phyloP scores from a whole-genome alignment of 1,284 basidiomycete genomes.

The Cryptococcus sp. region DNA sequence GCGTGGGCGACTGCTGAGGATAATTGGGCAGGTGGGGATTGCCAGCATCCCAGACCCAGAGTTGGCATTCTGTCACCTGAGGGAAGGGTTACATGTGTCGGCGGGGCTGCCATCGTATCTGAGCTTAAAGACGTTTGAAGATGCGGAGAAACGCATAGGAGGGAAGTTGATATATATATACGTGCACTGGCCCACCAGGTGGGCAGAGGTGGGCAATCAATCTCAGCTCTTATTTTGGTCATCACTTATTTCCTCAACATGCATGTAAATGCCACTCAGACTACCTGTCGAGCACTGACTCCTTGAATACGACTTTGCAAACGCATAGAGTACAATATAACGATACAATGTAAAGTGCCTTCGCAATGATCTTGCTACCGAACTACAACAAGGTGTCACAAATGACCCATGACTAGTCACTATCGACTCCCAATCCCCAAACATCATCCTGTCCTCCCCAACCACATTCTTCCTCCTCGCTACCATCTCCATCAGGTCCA shows the following conservation, averaged over 20 bases:
- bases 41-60: slow-evolving; percentile 12
- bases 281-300: too few relatives aligned
- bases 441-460: slow-evolving; percentile 31
- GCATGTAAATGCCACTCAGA: too few relatives aligned
- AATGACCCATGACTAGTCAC: too few relatives aligned
- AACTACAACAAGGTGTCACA: too few relatives aligned
- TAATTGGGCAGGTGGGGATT: slow-evolving; percentile 13
- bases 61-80: slow-evolving; percentile 10
- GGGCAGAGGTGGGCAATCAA: neutral
- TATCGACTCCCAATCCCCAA: slow-evolving; percentile 16
- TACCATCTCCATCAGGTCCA: slow-evolving; percentile 13
- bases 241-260: too few relatives aligned
- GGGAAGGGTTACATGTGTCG: slow-evolving; percentile 6
- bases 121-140: neutral
- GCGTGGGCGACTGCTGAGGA: slow-evolving; percentile 19
- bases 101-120: too few relatives aligned
- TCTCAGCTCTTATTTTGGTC: too few relatives aligned
- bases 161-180: neutral
- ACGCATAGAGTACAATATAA: too few relatives aligned
- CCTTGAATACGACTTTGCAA: too few relatives aligned
- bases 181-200: neutral
- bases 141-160: neutral
- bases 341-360: too few relatives aligned
- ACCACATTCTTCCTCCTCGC: slow-evolving; percentile 22
- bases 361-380: too few relatives aligned